A percentile compares a stretch with the other conserved stretches of the same genome.
Conservation (phyloP, 768 basidiomycete species). For the Pisolithus tinctorius region DNA sequence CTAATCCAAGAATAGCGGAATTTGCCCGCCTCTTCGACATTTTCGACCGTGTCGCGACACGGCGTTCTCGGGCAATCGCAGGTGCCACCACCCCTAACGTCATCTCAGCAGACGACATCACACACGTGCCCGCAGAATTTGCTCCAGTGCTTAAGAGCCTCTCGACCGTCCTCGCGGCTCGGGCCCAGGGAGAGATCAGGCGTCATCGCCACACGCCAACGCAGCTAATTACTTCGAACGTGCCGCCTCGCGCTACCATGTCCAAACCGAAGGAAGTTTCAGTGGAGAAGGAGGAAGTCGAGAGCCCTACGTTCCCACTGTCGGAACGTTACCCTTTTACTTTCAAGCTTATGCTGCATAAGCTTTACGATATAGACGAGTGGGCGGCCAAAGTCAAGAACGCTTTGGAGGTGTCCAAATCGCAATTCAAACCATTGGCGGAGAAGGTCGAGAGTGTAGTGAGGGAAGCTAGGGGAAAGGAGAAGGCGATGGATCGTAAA, state of each 20-base stretch:
- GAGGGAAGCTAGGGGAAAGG: slow-evolving; percentile 11
- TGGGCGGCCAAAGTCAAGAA: slow-evolving; percentile 52
- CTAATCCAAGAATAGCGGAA: slow-evolving; percentile 40
- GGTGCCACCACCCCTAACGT: slow-evolving; percentile 9
- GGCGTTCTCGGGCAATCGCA: slow-evolving; percentile 27
- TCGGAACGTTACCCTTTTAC: slow-evolving; percentile 45
- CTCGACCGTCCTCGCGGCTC: slow-evolving; percentile 28
- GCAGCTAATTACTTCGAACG: background rate
- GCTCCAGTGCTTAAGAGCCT: slow-evolving; percentile 32
- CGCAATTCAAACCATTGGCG: slow-evolving; percentile 49
- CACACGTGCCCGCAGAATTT: slow-evolving; percentile 22
- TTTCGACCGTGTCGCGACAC: slow-evolving; percentile 47
- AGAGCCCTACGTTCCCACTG: slow-evolving; percentile 38
- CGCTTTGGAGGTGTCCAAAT: slow-evolving; percentile 46
- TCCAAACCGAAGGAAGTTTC: slow-evolving; percentile 11
- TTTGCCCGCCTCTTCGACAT: slow-evolving; percentile 48
- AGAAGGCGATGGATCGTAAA: slow-evolving; percentile 9
- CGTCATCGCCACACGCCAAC: background rate
- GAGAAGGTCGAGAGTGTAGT: slow-evolving; percentile 24
- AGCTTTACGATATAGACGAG: slow-evolving; percentile 53
- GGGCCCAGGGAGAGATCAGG: slow-evolving; percentile 23
- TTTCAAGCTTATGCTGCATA: slow-evolving; percentile 63
- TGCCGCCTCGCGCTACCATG: slow-evolving; percentile 19
- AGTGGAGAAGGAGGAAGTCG: slow-evolving; percentile 17
- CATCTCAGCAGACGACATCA: slow-evolving; percentile 26